Percentiles rank a stretch among this genome's conserved stretches.
These are phyloP conservation scores for Galerina marginata DNA, from an alignment of 768 basidiomycete genomes.

Conservation along the genomic window DNA sequence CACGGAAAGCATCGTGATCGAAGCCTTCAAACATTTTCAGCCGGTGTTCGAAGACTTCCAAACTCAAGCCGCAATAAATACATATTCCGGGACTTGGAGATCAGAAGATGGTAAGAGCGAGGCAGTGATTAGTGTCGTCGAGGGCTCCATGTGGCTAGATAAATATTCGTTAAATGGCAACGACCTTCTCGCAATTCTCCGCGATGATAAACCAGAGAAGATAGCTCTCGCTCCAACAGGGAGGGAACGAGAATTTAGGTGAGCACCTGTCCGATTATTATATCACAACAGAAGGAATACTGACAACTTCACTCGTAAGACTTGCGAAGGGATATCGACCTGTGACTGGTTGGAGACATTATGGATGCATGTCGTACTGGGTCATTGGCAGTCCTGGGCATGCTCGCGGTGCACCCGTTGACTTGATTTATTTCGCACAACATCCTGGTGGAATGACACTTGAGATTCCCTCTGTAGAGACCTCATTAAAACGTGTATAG, in stretches of 20 bases:
- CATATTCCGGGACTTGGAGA: neutral
- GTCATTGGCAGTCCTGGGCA: neutral
- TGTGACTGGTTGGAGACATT: neutral
- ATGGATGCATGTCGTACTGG: neutral
- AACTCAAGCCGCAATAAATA: neutral
- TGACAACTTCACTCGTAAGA: neutral
- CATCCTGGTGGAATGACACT: neutral
- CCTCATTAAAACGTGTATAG: neutral
- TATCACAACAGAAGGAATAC: neutral
- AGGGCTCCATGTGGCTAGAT: neutral
- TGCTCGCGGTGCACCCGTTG: neutral
- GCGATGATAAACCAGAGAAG: neutral
- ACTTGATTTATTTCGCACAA: neutral
- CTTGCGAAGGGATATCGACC: constrained; percentile 1
- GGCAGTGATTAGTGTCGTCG: neutral
- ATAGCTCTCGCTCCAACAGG: neutral
- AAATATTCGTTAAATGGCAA: neutral
- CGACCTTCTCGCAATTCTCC: neutral
- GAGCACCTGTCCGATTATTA: neutral
- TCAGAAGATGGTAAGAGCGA: neutral
- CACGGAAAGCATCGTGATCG: neutral
- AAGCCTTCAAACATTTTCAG: neutral
- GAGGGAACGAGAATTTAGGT: constrained; percentile 2
- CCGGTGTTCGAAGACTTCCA: neutral
- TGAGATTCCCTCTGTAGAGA: neutral